Conservation (phyloP, 2,329 filamentous ascomycete species). For the Colletotrichum coccodes region DNA sequence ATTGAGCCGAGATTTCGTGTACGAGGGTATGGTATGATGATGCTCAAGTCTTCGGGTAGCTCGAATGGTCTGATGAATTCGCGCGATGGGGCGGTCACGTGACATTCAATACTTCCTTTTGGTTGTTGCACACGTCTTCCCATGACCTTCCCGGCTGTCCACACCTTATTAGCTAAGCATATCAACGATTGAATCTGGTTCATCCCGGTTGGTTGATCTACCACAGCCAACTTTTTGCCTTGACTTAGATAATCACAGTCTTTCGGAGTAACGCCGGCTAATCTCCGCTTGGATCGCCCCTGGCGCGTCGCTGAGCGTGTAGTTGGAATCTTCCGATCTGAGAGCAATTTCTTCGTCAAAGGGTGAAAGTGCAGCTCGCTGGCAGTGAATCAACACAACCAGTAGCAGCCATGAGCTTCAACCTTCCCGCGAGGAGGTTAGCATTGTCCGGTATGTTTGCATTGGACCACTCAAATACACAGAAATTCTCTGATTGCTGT, state of each 20-base stretch:
- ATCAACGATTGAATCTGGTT: not conserved
- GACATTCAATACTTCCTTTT: constrained; percentile 15
- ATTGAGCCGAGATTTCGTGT: constrained; percentile 22
- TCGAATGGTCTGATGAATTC: constrained; percentile 32
- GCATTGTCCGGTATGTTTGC: constrained; percentile 31
- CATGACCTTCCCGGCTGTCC: constrained; percentile 1
- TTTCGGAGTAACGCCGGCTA: constrained; percentile 13
- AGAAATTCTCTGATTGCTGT: not conserved
- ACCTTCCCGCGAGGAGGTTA: constrained; percentile 35
- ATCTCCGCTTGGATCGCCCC: not conserved
- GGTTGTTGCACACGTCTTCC: not conserved
- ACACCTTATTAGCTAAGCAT: constrained; percentile 16
- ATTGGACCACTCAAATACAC: not conserved
- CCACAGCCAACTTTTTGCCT: not conserved
- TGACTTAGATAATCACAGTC: not conserved
- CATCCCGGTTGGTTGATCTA: not conserved
- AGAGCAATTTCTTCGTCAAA: constrained; percentile 20
- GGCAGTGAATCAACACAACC: constrained; percentile 1
- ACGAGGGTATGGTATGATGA: constrained; percentile 11
- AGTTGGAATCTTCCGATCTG: not conserved
- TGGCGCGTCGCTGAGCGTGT: not conserved
- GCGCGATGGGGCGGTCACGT: constrained; percentile 25
- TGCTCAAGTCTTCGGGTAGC: constrained; percentile 11
- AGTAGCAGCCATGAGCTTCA: constrained; percentile 34
- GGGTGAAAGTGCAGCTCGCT: constrained; percentile 13